Percentiles rank a stretch among this genome's conserved stretches.
phyloP scores from a whole-genome alignment of 2,329 filamentous ascomycete genomes.

The Monilinia vaccinii-corymbosi region DNA sequence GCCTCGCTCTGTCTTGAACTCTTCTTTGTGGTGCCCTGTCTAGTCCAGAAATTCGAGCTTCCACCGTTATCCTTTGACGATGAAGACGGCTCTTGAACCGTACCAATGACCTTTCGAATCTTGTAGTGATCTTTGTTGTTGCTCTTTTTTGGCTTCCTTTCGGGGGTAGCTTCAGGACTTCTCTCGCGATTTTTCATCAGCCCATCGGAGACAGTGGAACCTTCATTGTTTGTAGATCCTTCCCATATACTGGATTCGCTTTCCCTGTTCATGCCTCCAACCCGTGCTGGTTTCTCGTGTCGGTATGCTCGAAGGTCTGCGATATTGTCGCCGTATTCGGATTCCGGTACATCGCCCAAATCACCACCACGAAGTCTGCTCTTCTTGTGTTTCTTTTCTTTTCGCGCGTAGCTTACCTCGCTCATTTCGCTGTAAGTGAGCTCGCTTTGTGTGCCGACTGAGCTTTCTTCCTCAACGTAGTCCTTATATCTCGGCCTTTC shows the following conservation, averaged over 20 bases:
- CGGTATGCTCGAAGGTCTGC: conserved; percentile 71
- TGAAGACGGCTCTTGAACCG: conserved; percentile 8
- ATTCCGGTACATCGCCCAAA: conserved; percentile 17
- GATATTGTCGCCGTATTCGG: conserved; percentile 45
- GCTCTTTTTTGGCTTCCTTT: conserved; percentile 23
- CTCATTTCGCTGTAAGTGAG: conserved; percentile 20
- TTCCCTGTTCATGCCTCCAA: conserved; percentile 80
- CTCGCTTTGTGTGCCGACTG: conserved; percentile 15
- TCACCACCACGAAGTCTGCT: conserved; percentile 24
- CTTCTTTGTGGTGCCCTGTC: conserved; percentile 9
- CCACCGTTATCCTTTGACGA: background rate
- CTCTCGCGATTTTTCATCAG: conserved; percentile 49
- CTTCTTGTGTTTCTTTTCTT: conserved; percentile 28
- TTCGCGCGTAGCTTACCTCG: conserved; percentile 22
- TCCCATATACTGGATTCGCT: conserved; percentile 75
- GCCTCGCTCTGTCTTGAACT: conserved; percentile 6
- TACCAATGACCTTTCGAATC: conserved; percentile 26
- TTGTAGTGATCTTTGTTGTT: conserved; percentile 20
- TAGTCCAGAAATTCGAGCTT: conserved; percentile 15
- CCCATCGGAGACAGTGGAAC: conserved; percentile 36
- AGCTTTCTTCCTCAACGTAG: conserved; percentile 23
- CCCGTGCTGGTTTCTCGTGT: conserved; percentile 73
- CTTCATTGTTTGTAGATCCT: conserved; percentile 53
- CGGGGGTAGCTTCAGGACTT: conserved; percentile 46
- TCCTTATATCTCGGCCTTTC: conserved; percentile 26